These are phyloP conservation scores for Terfezia boudieri DNA, from an alignment of 495 filamentous ascomycete genomes.

Conservation along the genomic window DNA sequence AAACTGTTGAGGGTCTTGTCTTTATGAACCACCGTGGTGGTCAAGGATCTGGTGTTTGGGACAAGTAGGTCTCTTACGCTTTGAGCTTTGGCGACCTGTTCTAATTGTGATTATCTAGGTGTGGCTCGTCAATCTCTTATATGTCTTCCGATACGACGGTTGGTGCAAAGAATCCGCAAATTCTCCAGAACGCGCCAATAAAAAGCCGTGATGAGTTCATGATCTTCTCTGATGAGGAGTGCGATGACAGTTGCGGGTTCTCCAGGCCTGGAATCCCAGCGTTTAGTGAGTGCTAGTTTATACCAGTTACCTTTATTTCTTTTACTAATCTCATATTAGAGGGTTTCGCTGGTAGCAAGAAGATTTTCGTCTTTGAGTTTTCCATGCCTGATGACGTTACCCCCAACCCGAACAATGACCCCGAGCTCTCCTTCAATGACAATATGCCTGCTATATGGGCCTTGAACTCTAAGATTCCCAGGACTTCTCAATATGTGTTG, in stretches of 20 bases:
- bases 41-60: constrained; percentile 33
- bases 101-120: constrained; percentile 12
- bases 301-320: constrained; percentile 2
- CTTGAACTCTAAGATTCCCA: constrained; percentile 45
- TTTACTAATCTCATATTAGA: constrained; percentile 23
- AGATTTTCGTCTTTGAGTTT: constrained; percentile 47
- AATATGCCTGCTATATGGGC: constrained; percentile 49
- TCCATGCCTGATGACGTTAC: constrained; percentile 35
- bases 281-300: constrained; percentile 28
- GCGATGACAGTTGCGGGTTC: constrained; percentile 34
- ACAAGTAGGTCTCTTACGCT: constrained; percentile 25
- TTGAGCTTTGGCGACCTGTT: not conserved
- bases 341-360: constrained; percentile 38
- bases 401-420: constrained; percentile 23
- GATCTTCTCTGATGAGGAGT: constrained; percentile 35
- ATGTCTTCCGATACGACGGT: constrained; percentile 27
- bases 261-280: constrained; percentile 33
- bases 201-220: constrained; percentile 37
- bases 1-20: constrained; percentile 31
- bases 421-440: constrained; percentile 36
- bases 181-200: constrained; percentile 28
- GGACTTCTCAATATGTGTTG: constrained; percentile 37
- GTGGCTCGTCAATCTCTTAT: constrained; percentile 43
- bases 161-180: constrained; percentile 27
- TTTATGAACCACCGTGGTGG: constrained; percentile 47